Percentiles rank a stretch among this genome's conserved stretches.
Evolutionary conservation across 169 alveolate genomes (phyloP).

Genomic region (Plasmodium berghei): DNA sequence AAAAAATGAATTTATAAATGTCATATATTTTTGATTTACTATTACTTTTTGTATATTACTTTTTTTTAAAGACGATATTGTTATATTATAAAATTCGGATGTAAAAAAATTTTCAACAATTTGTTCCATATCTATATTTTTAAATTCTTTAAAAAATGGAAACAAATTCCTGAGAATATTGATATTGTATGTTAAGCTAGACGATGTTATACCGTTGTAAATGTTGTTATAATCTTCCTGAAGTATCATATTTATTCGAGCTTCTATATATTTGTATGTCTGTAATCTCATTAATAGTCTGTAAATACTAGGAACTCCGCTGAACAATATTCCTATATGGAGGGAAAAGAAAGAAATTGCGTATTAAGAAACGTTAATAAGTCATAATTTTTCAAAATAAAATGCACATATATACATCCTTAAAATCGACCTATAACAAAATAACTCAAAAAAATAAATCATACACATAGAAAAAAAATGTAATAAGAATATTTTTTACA

Average conservation of each 20-base stretch:
- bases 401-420: too few species aligned
- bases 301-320: conserved; percentile 75
- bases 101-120: conserved; percentile 65
- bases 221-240: conserved; percentile 20
- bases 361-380: not conserved
- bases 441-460: too few species aligned
- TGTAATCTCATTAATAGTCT: conserved; percentile 62
- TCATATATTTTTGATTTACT: conserved; percentile 41
- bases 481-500: too few species aligned
- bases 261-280: conserved; percentile 53
- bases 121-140: conserved; percentile 53
- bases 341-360: not conserved
- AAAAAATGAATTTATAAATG: conserved; percentile 66
- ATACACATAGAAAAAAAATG: too few species aligned
- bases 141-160: conserved; percentile 70
- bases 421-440: too few species aligned
- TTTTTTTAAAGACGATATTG: conserved; percentile 53
- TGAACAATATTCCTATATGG: conserved; percentile 30
- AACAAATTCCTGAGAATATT: conserved; percentile 38
- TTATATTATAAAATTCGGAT: conserved; percentile 41
- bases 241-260: conserved; percentile 48
- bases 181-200: conserved; percentile 61
- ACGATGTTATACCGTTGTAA: conserved; percentile 50
- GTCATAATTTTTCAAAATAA: too few species aligned
- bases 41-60: conserved; percentile 30